Base-by-base conservation (phyloP, 768 basidiomycete genomes). In the Lyophyllum decastes region DNA sequence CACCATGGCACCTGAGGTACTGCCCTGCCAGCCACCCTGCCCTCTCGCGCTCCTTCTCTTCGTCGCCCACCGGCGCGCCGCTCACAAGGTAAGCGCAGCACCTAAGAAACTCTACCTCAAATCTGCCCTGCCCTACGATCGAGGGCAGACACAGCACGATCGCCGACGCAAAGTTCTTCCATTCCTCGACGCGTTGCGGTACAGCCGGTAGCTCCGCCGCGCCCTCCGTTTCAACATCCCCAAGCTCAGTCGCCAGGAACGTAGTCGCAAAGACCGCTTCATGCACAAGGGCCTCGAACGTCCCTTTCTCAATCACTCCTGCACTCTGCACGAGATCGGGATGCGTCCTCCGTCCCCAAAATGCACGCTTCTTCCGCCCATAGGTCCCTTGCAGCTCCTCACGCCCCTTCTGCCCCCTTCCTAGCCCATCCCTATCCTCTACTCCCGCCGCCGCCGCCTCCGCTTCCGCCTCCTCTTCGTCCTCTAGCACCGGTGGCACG, bases 231-330 rank as follows among this genome's bases (percentile, higher is more conserved):
- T 58, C 33, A 10, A 49, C 21, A 16, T 50, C 50, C 21, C 24
- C 49, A 17, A 33, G 40, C 33, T 59, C 22, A 49, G 68, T 26
- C n/a, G 46, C 47, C 35, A 73, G 53, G 66, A 88, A 91, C 14
- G 84, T 85, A 0, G 91, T 92, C 12, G 82, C 87, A 67, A 94
- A 94, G 12, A 92, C 86, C 11, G 84, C 74, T 71, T 94, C 94
- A 65, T 95, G 93, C 0, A 88, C 73, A 6, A 95, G 78, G 0
- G 94, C 91, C 68, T 94, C 92, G 40, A 85, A 81, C 0, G 85
- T 86, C 12, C 92, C 92, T 49, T 82, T 86, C 63, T 82, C 77
- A 33, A 93, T 77, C 10, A 62, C 68, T 14, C 72, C 73, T 2
- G 61, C 66, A 50, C 70, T 75, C 51, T 76, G 60, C n/a, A 82